These are phyloP conservation scores for Claviceps capensis DNA, from an alignment of 2,329 filamentous ascomycete species.

Conservation along the genomic window DNA sequence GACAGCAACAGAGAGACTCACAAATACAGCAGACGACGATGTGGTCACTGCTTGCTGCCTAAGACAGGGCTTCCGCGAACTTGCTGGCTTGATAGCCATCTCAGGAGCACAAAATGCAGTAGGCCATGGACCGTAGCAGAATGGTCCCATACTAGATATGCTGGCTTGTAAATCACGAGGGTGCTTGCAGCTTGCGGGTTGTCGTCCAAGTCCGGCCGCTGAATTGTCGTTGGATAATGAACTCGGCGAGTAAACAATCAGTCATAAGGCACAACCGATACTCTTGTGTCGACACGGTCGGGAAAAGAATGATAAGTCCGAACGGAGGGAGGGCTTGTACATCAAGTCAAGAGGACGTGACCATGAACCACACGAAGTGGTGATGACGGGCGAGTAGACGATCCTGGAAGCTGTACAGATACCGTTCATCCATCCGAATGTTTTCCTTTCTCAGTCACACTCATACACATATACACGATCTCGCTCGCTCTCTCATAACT, in stretches of 20 bases:
- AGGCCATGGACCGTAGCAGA: slow-evolving; percentile 1
- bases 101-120: slow-evolving; percentile 3
- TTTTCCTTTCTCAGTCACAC: neutral
- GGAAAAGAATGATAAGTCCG: too few relatives aligned
- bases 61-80: neutral
- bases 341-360: neutral
- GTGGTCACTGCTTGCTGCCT: neutral
- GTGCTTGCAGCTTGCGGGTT: neutral
- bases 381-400: neutral
- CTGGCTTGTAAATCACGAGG: neutral
- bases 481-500: neutral
- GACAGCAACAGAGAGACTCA: slow-evolving; percentile 1
- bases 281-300: neutral
- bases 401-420: neutral
- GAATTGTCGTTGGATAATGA: neutral
- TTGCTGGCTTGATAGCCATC: neutral
- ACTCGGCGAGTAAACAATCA: neutral
- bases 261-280: neutral
- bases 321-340: neutral
- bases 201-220: neutral
- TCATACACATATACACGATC: neutral
- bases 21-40: slow-evolving; percentile 2
- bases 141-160: slow-evolving; percentile 2
- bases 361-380: neutral
- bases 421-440: neutral